Percentiles rank a stretch among this genome's conserved stretches.
These are phyloP conservation scores for Theobroma cacao DNA, from an alignment of 345 rosid genomes.

Conservation along the genomic window DNA sequence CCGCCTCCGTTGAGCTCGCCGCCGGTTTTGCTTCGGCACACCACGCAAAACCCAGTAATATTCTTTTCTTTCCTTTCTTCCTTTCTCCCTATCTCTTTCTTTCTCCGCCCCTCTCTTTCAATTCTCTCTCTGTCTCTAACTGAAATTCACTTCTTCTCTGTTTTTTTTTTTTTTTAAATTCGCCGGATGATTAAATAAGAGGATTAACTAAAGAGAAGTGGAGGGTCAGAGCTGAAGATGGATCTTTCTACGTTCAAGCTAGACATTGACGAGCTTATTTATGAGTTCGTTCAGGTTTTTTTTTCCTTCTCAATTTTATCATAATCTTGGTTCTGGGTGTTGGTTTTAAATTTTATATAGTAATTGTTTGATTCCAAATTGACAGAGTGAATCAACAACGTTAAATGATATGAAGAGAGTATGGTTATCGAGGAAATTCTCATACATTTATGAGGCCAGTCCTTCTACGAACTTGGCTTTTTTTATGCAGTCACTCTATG, in stretches of 20 bases:
- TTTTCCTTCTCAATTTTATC: not conserved
- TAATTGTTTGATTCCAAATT: constrained; percentile 3
- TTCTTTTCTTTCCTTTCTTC: not conserved
- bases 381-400: constrained; percentile 39
- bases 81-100: no score
- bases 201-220: not conserved
- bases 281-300: not conserved
- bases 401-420: constrained; percentile 62
- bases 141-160: not conserved
- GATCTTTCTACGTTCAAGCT: not conserved
- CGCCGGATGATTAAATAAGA: no score
- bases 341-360: not conserved
- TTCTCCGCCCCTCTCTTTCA: no score
- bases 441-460: constrained; percentile 54
- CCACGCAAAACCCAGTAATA: no score
- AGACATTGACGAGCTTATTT: constrained; percentile 11
- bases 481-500: constrained; percentile 70
- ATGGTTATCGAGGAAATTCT: constrained; percentile 59
- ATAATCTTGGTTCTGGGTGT: not conserved
- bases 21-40: no score
- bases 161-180: no score
- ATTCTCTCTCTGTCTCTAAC: not conserved
- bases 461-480: constrained; percentile 47
- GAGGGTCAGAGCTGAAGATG: not conserved
- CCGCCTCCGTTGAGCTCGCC: not conserved